Evolutionary conservation across 176 grass and related monocot species (phyloP), one percentile per base, ranked within the genome.

Genomic region (Eremochloa ophiuroides): DNA sequence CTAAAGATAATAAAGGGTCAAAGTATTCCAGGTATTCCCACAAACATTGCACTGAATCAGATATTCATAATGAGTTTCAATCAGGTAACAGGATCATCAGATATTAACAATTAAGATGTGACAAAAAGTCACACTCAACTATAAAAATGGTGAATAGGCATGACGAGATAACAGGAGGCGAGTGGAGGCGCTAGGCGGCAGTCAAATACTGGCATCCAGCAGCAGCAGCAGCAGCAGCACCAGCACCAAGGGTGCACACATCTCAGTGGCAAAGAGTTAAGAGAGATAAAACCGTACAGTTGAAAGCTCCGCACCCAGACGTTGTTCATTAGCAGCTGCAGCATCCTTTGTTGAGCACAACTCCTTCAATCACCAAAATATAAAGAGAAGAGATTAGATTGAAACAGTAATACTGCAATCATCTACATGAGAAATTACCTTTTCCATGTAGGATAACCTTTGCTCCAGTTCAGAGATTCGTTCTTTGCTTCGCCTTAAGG

Each of bases 311-410:
- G 93, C 77, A 66, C 48, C 48, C 72, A 93, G 68, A 40, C 78
- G 93, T 59, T 88, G 90, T 73, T 99, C 96, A 63, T 93, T 93
- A 70, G 77, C 85, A 66, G 96, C 82, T 79, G 96, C 89, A 47
- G 76, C 41, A 62, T 93, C 93, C 86, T 93, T 99, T 53, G 91
- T 91, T 80, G 90, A 79, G 61, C 59, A 80, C 41, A 99, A 80
- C 76, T 93, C 93, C 96, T 99, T 74, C 73, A 86, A 64, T 82
- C 62, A 43, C 48, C 81, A 84, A 81, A 66, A 80, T 12, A 56
- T 44, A 83, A 90, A 92, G 14, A 84, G 50, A 12, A 78, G 43
- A 62, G 44, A 33, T 84, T 90, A 78, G 61, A 50, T 77, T 18
- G 22, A 23, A 38, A 78, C 48, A 64, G 15, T 65, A 81, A 82